Evolutionary conservation across 108 stramenopile genomes (phyloP), one percentile per base, ranked within the genome.

Genomic region (Nannochloropsis salina): DNA sequence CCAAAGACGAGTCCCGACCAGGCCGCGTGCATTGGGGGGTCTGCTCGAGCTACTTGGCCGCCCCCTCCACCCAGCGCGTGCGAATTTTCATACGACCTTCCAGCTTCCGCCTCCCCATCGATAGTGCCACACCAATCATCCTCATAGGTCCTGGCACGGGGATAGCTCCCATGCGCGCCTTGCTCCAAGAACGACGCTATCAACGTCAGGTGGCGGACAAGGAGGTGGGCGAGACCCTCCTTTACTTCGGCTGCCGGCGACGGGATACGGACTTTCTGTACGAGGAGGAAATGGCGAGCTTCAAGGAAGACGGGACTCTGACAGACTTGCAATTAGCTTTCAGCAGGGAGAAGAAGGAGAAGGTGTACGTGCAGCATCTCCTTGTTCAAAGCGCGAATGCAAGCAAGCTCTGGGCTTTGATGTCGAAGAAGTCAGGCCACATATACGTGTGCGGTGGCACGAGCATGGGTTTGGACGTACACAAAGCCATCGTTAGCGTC

Each of bases 91-190:
- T 93, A 61, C 92, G 96, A 31, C 92, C 94, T 10, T 98, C 98
- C 20, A 94, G 95, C 22, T 98, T 98, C 89, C 94, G 95, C 21
- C 88, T 92, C 80, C 92, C 92, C 44, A 31, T 42, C 31, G 80
- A 87, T 80, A 5, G 43, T 21, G 11, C 88, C 18, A 93, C 87
- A 42, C 98, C 98, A 10, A 88, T 98, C 21, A 84, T 99, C 12
- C 93, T 98, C 94, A 93, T 98, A 74, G 98, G 98, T n/a, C 98
- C 98, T 8, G 98, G 98, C 42, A 99, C 98, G 1, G 98, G 98
- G 9, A 92, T 99, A 80, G 98, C 98, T 9, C 98, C 98, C 3
- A 98, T 99, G 96, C 92, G 97, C 12, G 96, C 96, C 6, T 84
- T 98, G 61, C 89, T 98, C 80, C 95, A 97, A 90, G 97, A 98